phyloP scores from a whole-genome alignment of 2,329 filamentous ascomycete genomes.

The Blumeria graminis region DNA sequence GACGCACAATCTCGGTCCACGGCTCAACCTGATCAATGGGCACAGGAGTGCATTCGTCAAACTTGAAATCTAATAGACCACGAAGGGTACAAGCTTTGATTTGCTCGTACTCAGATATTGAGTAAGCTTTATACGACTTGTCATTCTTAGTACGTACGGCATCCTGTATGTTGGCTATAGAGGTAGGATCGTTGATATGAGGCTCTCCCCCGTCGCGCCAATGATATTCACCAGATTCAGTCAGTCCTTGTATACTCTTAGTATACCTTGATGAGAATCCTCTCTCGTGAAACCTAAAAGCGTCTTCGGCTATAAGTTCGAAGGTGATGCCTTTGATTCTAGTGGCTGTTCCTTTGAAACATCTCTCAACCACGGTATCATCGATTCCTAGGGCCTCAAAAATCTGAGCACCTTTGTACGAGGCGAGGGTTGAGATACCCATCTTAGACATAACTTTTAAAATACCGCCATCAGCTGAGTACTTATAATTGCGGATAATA shows the following conservation, averaged over 20 bases:
- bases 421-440: conserved; percentile 90
- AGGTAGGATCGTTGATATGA: conserved; percentile 83
- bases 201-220: conserved; percentile 93
- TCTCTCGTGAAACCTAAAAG: conserved; percentile 82
- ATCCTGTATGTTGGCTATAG: conserved; percentile 92
- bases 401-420: conserved; percentile 95
- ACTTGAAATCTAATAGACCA: conserved; percentile 87
- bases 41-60: conserved; percentile 61
- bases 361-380: conserved; percentile 74
- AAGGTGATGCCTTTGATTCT: conserved; percentile 89
- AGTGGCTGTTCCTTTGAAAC: conserved; percentile 83
- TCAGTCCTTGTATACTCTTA: conserved; percentile 50
- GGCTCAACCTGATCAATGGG: conserved; percentile 94
- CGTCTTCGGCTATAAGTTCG: conserved; percentile 79
- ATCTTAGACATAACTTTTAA: conserved; percentile 99
- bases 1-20: conserved; percentile 91
- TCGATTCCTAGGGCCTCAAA: conserved; percentile 91
- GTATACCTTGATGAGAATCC: conserved; percentile 69
- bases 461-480: conserved; percentile 87
- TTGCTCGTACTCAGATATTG: conserved; percentile 75
- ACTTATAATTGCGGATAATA: conserved; percentile 87
- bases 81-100: conserved; percentile 92
- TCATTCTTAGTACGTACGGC: conserved; percentile 93
- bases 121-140: conserved; percentile 95
- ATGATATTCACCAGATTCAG: conserved; percentile 91